Evolutionary conservation across 345 rosid species (phyloP).

Genomic region (Clausena lansium): DNA sequence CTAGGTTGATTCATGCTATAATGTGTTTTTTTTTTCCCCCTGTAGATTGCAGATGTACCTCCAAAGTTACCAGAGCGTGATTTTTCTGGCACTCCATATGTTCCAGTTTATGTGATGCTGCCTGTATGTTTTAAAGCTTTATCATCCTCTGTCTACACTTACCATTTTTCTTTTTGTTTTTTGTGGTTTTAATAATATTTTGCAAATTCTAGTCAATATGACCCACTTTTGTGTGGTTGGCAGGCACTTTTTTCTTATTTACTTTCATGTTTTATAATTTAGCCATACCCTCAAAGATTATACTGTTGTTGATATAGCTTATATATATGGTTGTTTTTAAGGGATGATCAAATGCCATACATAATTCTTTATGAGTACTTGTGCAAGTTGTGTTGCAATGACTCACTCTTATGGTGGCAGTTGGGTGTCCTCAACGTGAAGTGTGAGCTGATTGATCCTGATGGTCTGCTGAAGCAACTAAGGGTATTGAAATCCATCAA

Average conservation of each 20-base stretch:
- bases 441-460: constrained; percentile 87
- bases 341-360: constrained; percentile 3
- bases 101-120: constrained; percentile 94
- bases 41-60: constrained; percentile 55
- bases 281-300: background rate
- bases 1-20: background rate
- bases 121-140: constrained; percentile 59
- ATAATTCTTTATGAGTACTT: constrained; percentile 7
- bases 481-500: constrained; percentile 71
- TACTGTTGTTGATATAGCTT: background rate
- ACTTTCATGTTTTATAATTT: background rate
- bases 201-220: background rate
- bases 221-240: background rate
- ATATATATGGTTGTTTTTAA: constrained; percentile 8
- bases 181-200: constrained; percentile 7
- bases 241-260: background rate
- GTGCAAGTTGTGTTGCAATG: constrained; percentile 1
- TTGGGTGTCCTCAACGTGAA: constrained; percentile 90
- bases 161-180: background rate
- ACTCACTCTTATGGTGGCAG: constrained; percentile 39
- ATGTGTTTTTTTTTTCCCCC: background rate
- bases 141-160: background rate
- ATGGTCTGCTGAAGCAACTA: constrained; percentile 75
- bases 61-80: constrained; percentile 68
- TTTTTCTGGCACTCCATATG: constrained; percentile 73